Conservation (phyloP, 208 protist genomes). For the Trichomonas gallinae region DNA sequence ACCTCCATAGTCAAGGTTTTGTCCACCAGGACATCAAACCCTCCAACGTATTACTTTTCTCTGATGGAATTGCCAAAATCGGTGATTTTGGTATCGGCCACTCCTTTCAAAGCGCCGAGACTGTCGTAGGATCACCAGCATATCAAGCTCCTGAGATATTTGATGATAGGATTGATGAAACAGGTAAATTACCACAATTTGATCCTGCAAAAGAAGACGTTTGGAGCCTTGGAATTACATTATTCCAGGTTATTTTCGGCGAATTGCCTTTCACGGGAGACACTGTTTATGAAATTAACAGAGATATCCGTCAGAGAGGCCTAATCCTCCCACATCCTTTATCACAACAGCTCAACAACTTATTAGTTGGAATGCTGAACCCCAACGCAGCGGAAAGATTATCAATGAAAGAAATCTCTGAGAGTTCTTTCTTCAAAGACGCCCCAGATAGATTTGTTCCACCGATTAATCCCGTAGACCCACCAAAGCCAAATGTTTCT, state of each 20-base stretch:
- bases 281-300: not conserved
- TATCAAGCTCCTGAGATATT: constrained; percentile 8
- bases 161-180: not conserved
- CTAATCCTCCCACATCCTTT: not conserved
- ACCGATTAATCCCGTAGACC: not conserved
- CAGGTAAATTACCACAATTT: not conserved
- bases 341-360: not conserved
- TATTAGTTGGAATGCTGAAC: not conserved
- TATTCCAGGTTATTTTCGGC: not conserved
- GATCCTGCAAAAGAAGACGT: not conserved
- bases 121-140: not conserved
- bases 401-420: not conserved
- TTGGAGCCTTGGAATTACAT: not conserved
- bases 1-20: not conserved
- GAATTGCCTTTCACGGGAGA: not conserved
- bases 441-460: not conserved
- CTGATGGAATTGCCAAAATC: not conserved
- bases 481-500: not conserved
- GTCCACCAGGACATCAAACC: not conserved
- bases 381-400: not conserved
- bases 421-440: not conserved
- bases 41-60: not conserved
- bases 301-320: not conserved
- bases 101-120: not conserved
- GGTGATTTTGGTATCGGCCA: not conserved